Conservation (phyloP, 768 basidiomycete species). For the Calocybe gangraenosa region DNA sequence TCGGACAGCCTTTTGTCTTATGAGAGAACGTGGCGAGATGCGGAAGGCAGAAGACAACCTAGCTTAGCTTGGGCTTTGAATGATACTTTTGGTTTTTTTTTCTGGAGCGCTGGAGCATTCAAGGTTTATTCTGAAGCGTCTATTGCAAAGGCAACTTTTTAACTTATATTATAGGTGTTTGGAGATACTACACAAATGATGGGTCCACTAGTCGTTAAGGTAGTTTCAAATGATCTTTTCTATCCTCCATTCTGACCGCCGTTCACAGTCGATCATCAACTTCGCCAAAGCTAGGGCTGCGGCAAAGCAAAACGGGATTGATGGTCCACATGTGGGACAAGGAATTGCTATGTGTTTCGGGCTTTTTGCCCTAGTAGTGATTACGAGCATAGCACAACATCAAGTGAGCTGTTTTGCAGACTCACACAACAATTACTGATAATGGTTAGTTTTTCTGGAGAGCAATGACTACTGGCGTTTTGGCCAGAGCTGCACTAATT, state of each 20-base stretch:
- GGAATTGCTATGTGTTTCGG: slow-evolving; percentile 61
- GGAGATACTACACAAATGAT: slow-evolving; percentile 61
- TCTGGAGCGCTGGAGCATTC: slow-evolving; percentile 61
- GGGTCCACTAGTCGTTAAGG: slow-evolving; percentile 60
- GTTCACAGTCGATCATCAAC: slow-evolving; percentile 49
- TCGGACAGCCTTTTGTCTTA: slow-evolving; percentile 22
- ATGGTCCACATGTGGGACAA: slow-evolving; percentile 38
- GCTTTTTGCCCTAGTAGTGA: slow-evolving; percentile 44
- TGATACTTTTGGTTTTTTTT: slow-evolving; percentile 51
- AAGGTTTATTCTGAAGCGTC: slow-evolving; percentile 34
- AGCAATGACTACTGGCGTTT: slow-evolving; percentile 62
- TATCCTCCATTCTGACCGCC: neutral
- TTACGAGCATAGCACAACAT: slow-evolving; percentile 55
- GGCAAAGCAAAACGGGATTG: slow-evolving; percentile 30
- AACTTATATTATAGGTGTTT: slow-evolving; percentile 37
- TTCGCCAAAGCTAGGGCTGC: slow-evolving; percentile 47
- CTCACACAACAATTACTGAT: slow-evolving; percentile 1
- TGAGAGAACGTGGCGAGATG: slow-evolving; percentile 41
- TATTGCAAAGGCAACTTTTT: neutral
- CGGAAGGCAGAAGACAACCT: slow-evolving; percentile 39
- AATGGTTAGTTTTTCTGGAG: slow-evolving; percentile 60
- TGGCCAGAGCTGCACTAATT: slow-evolving; percentile 64
- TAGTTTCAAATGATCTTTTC: slow-evolving; percentile 15
- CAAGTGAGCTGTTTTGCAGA: slow-evolving; percentile 35
- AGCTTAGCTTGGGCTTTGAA: slow-evolving; percentile 60